Evolutionary conservation across 306 rosid genomes (phyloP).

Genomic region (Gleditsia sinensis): DNA sequence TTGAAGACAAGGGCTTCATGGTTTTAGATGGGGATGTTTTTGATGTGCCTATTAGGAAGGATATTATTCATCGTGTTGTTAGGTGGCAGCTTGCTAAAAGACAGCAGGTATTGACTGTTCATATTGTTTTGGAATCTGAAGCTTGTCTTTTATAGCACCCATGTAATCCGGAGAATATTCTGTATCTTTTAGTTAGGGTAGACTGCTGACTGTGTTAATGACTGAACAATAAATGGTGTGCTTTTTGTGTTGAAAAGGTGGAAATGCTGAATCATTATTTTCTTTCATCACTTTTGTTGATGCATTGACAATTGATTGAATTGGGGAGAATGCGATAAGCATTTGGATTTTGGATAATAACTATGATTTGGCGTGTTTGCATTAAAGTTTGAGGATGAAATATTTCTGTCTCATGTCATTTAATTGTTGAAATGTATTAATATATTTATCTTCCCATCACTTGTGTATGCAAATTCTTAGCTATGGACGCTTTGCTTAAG

Average conservation of each 20-base stretch:
- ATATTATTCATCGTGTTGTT: slow-evolving; percentile 85
- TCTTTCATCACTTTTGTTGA: background rate
- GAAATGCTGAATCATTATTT: slow-evolving; percentile 5
- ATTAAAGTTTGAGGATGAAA: background rate
- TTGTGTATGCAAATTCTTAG: slow-evolving; percentile 23
- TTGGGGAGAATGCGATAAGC: background rate
- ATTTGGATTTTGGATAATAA: slow-evolving; percentile 24
- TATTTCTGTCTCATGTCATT: slow-evolving; percentile 1
- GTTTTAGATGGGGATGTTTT: slow-evolving; percentile 95
- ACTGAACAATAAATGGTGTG: background rate
- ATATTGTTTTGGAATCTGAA: slow-evolving; percentile 30
- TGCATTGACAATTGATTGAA: slow-evolving; percentile 23
- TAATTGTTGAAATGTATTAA: slow-evolving; percentile 4
- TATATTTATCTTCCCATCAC: slow-evolving; percentile 15
- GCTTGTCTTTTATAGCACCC: slow-evolving; percentile 21
- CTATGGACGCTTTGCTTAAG: slow-evolving; percentile 13
- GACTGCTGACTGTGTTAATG: slow-evolving; percentile 1
- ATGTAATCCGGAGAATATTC: slow-evolving; percentile 28
- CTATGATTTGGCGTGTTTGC: background rate
- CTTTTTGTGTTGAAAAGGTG: slow-evolving; percentile 25
- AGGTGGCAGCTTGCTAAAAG: slow-evolving; percentile 93
- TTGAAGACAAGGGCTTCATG: slow-evolving; percentile 85
- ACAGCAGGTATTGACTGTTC: slow-evolving; percentile 65
- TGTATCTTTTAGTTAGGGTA: background rate
- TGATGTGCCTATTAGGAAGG: slow-evolving; percentile 90